Evolutionary conservation across 176 grass and related monocot species (phyloP).

Genomic region (Carex cristatella): DNA sequence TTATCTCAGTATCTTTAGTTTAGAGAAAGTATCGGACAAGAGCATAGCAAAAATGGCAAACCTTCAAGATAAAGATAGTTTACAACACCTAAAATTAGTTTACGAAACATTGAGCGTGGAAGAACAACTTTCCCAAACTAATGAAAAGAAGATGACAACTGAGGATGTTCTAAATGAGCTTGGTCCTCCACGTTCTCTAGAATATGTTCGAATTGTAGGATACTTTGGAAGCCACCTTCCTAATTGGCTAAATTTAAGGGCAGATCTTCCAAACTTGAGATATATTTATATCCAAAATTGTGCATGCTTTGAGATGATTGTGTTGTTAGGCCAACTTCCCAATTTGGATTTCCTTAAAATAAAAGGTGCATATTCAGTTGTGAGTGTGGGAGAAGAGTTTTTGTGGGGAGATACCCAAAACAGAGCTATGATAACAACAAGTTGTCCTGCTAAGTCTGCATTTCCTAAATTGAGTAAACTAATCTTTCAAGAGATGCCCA

Average conservation of each 20-base stretch:
- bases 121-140: too few relatives aligned
- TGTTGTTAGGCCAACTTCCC: neutral
- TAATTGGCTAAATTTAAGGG: neutral
- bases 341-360: neutral
- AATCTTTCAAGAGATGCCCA: neutral
- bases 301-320: neutral
- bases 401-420: neutral
- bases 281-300: neutral
- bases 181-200: neutral
- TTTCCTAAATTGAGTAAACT: neutral
- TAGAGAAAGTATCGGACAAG: too few relatives aligned
- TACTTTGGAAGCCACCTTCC: neutral
- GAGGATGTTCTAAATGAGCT: conserved; percentile 13
- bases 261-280: neutral
- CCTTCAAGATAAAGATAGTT: too few relatives aligned
- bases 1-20: too few relatives aligned
- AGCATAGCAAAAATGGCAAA: too few relatives aligned
- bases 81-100: too few relatives aligned
- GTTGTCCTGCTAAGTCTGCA: too few relatives aligned
- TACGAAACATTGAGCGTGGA: too few relatives aligned
- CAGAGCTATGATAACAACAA: too few relatives aligned
- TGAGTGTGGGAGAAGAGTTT: too few relatives aligned
- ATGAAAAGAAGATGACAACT: too few relatives aligned
- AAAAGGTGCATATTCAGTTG: neutral
- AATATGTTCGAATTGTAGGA: neutral